phyloP scores from a whole-genome alignment of 768 basidiomycete genomes.

The Asterophora parasitica region DNA sequence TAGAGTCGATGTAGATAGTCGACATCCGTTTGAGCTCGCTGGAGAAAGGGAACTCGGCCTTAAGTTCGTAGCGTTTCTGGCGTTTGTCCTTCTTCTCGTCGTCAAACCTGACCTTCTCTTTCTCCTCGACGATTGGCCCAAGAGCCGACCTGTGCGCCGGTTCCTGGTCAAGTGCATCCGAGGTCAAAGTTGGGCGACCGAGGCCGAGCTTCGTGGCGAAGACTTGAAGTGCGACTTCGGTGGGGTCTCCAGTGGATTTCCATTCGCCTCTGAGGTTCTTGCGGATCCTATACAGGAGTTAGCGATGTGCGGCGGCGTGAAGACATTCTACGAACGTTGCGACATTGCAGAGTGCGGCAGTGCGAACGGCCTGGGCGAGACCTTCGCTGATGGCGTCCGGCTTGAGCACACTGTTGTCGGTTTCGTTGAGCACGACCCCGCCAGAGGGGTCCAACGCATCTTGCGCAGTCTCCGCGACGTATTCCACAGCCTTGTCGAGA shows the following conservation, averaged over 20 bases:
- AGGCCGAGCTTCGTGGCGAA: slow-evolving; percentile 46
- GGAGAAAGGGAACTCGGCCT: slow-evolving; percentile 41
- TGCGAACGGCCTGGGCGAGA: slow-evolving; percentile 17
- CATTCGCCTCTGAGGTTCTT: slow-evolving; percentile 38
- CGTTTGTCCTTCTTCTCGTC: slow-evolving; percentile 15
- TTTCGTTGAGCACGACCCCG: slow-evolving; percentile 23
- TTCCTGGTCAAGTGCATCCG: slow-evolving; percentile 19
- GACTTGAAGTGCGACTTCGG: slow-evolving; percentile 53
- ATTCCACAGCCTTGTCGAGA: slow-evolving; percentile 20
- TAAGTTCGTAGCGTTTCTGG: slow-evolving; percentile 28
- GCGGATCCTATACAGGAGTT: slow-evolving; percentile 23
- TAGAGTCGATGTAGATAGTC: slow-evolving; percentile 29
- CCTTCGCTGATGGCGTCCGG: slow-evolving; percentile 17
- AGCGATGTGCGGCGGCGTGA: background rate
- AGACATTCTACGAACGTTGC: slow-evolving; percentile 2
- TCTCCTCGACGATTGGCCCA: slow-evolving; percentile 25
- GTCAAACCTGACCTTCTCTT: slow-evolving; percentile 17
- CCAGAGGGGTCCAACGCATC: slow-evolving; percentile 28
- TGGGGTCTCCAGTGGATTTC: slow-evolving; percentile 49
- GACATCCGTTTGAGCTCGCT: slow-evolving; percentile 50
- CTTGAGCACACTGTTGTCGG: slow-evolving; percentile 19
- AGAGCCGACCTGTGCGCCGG: slow-evolving; percentile 19
- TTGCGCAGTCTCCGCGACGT: slow-evolving; percentile 27
- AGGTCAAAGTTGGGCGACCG: slow-evolving; percentile 29
- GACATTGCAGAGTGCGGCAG: background rate